Percentiles rank a stretch among this genome's conserved stretches.
Evolutionary conservation across 345 rosid species (phyloP).

Genomic region (Anacardium occidentale): DNA sequence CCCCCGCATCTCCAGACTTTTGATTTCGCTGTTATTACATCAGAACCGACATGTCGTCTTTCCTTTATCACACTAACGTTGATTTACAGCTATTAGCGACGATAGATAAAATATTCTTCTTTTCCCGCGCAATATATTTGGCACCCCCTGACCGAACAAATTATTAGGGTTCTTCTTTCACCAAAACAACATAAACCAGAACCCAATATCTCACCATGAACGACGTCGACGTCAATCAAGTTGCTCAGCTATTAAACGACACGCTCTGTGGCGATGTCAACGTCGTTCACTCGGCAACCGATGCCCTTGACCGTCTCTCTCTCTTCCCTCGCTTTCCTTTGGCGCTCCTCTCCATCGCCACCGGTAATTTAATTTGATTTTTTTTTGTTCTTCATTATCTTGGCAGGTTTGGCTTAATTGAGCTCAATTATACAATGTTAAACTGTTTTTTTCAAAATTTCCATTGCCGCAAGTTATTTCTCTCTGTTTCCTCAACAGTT

Average conservation of each 20-base stretch:
- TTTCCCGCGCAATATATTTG: conserved; percentile 16
- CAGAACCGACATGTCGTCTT: conserved; percentile 4
- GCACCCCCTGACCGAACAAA: background rate
- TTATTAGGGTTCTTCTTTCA: conserved; percentile 10
- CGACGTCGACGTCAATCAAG: conserved; percentile 25
- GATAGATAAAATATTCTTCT: background rate
- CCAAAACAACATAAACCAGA: background rate
- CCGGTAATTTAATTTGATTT: conserved; percentile 31
- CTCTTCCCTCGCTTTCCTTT: conserved; percentile 60
- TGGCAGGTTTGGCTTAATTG: background rate
- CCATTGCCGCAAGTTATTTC: conserved; percentile 52
- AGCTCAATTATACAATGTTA: background rate
- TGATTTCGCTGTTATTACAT: no score
- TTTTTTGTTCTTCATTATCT: background rate
- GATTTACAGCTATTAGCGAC: background rate
- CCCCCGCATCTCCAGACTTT: conserved; percentile 62
- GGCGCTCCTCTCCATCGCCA: conserved; percentile 66
- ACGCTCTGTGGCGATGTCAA: conserved; percentile 58
- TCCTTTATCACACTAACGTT: background rate
- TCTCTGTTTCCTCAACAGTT: background rate
- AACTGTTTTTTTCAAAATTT: conserved; percentile 1
- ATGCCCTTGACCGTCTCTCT: conserved; percentile 68
- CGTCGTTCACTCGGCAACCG: conserved; percentile 48
- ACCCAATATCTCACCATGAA: conserved; percentile 30
- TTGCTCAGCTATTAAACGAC: conserved; percentile 57